A percentile compares a stretch with the other conserved stretches of the same genome.
Conservation (phyloP, 768 basidiomycete genomes). For the Russula sp. region DNA sequence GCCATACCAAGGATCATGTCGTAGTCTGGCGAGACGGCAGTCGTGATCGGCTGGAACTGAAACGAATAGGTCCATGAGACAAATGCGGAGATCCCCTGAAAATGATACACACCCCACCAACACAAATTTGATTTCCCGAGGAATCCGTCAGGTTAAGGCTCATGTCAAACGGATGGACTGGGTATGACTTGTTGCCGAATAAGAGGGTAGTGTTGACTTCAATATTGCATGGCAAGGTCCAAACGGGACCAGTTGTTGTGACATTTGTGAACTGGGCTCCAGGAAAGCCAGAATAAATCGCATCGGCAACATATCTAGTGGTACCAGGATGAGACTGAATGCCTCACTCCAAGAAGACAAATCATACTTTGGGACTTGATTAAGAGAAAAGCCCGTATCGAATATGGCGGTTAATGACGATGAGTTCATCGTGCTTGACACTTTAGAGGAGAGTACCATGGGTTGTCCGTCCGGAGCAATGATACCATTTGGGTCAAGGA, state of each 20-base stretch:
- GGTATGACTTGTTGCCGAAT: constrained; percentile 55
- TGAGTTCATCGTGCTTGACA: constrained; percentile 41
- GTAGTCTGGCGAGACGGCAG: constrained; percentile 47
- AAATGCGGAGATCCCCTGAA: neutral
- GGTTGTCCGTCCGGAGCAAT: constrained; percentile 57
- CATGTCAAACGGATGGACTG: constrained; percentile 66
- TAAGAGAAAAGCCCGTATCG: constrained; percentile 68
- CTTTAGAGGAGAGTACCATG: constrained; percentile 47
- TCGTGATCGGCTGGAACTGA: constrained; percentile 69
- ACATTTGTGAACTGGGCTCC: constrained; percentile 50
- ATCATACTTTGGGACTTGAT: constrained; percentile 55
- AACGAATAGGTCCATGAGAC: constrained; percentile 8
- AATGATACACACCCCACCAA: constrained; percentile 45
- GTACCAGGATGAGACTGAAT: constrained; percentile 22
- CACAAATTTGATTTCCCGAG: constrained; percentile 37
- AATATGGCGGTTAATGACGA: constrained; percentile 57
- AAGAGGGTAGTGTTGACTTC: constrained; percentile 64
- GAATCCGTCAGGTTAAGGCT: constrained; percentile 33
- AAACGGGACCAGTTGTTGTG: constrained; percentile 45
- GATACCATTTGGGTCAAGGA: constrained; percentile 60
- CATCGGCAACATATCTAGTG: constrained; percentile 50
- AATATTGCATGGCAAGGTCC: constrained; percentile 60
- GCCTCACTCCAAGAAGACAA: constrained; percentile 10
- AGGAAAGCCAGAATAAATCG: constrained; percentile 55
- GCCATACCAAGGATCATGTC: constrained; percentile 74